Evolutionary conservation across 345 rosid genomes (phyloP), one percentile per base, ranked within the genome.

Genomic region (Aquilaria yunnanensis): DNA sequence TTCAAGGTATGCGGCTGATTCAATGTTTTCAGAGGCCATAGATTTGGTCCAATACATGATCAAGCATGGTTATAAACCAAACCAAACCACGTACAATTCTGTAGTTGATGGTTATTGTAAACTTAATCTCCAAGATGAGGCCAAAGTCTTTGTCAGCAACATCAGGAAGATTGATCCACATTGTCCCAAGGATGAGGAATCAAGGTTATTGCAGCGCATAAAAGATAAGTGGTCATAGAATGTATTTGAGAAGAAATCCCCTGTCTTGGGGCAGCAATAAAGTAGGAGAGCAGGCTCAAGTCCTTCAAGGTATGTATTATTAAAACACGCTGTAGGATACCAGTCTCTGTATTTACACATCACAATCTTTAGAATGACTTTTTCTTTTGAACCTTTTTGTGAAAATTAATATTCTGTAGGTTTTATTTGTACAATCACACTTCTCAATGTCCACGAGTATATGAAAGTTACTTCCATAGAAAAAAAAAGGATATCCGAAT

Each of bases 71-170:
- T 82, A 87, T 72, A 85, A 75, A 72, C 97, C 86, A 32, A 86
- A 90, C 70, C 84, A 80, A 78, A 82, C 78, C 69, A 90, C 96
- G 1, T 88, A 85, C 77, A 85, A 90, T 74, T 83, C 99, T 31
- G 76, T 90, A 66, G 79, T 94, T 0, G 99, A 90, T 82, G 81
- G 95, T 13, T 94, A 83, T 65, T 90, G 97, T 69, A 94, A 88
- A 75, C 80, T 82, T 66, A 65, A 76, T 61, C 75, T 73, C 12
- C 77, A 61, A 61, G 85, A 77, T 52, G 97, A 94, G 60, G 99
- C 97, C 41, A 74, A 49, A 65, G 33, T 63, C 53, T 94, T 94
- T 68, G 61, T 84, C 9, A 68, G 77, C 71, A 74, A 76, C 67
- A 81, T 94, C 60, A 73, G 63, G 45, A 72, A 82, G 69, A 92